A percentile compares a stretch with the other conserved stretches of the same genome.
Evolutionary conservation across 208 protist genomes (phyloP).

Genomic region (Tritrichomonas musculus): DNA sequence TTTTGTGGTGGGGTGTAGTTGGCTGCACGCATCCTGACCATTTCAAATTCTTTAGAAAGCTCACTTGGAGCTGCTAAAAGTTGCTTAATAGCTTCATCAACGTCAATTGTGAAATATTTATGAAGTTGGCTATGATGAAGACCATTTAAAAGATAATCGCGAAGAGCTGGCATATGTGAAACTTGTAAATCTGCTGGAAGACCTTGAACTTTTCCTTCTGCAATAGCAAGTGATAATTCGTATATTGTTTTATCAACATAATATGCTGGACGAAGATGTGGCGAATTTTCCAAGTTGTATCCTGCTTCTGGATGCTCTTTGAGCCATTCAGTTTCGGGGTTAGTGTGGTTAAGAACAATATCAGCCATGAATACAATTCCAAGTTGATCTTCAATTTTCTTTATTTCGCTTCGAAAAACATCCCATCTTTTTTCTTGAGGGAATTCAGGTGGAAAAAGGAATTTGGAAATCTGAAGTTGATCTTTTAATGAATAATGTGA

Average conservation of each 20-base stretch:
- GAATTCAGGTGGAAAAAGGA: not conserved
- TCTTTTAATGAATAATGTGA: slow-evolving; percentile 26
- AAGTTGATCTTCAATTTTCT: slow-evolving; percentile 1
- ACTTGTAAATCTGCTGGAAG: not conserved
- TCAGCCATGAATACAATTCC: slow-evolving; percentile 24
- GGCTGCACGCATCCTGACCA: not conserved
- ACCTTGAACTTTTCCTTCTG: not conserved
- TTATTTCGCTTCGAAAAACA: not conserved
- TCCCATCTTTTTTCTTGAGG: not conserved
- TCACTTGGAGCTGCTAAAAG: not conserved
- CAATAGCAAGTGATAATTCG: not conserved
- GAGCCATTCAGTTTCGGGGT: not conserved
- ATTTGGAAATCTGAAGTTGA: not conserved
- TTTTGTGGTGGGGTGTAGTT: not conserved
- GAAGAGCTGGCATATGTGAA: not conserved
- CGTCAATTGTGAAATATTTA: slow-evolving; percentile 1
- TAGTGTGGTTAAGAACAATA: slow-evolving; percentile 24
- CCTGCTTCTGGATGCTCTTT: not conserved
- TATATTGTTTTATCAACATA: not conserved
- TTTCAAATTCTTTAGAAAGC: not conserved
- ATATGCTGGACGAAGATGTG: not conserved
- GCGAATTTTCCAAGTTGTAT: slow-evolving; percentile 1
- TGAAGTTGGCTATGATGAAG: not conserved
- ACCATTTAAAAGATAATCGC: not conserved
- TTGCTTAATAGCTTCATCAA: not conserved